A percentile compares a stretch with the other conserved stretches of the same genome.
Conservation (phyloP, 306 rosid genomes). For the Pueraria montana region DNA sequence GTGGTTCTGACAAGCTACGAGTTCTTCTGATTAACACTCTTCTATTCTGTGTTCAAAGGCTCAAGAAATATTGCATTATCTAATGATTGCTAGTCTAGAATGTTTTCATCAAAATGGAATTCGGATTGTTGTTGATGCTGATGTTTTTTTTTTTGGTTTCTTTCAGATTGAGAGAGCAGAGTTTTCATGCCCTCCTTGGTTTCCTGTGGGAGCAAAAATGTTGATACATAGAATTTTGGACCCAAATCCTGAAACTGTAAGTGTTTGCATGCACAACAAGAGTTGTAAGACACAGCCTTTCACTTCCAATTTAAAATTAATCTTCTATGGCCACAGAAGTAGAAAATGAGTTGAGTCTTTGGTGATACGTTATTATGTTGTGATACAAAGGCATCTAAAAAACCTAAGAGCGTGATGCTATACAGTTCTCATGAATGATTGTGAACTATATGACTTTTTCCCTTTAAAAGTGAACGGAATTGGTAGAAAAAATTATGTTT, state of each 20-base stretch:
- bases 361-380: conserved; percentile 27
- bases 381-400: conserved; percentile 33
- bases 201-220: conserved; percentile 85
- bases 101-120: conserved; percentile 34
- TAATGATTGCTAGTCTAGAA: conserved; percentile 22
- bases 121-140: conserved; percentile 14
- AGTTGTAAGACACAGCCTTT: conserved; percentile 8
- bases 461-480: conserved; percentile 5
- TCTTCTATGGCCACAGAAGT: conserved; percentile 33
- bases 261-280: conserved; percentile 49
- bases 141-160: conserved; percentile 14
- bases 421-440: conserved; percentile 12
- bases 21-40: conserved; percentile 12
- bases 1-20: conserved; percentile 24
- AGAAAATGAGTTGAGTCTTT: conserved; percentile 35
- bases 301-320: conserved; percentile 6
- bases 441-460: not conserved
- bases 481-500: not conserved
- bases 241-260: conserved; percentile 82
- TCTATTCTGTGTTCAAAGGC: conserved; percentile 18
- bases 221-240: conserved; percentile 77
- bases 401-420: conserved; percentile 18
- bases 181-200: conserved; percentile 84
- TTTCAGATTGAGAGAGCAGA: conserved; percentile 83
- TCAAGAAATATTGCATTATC: conserved; percentile 27